Base-by-base conservation (phyloP, 176 grass and related monocot genomes). In the Cocos nucifera region DNA sequence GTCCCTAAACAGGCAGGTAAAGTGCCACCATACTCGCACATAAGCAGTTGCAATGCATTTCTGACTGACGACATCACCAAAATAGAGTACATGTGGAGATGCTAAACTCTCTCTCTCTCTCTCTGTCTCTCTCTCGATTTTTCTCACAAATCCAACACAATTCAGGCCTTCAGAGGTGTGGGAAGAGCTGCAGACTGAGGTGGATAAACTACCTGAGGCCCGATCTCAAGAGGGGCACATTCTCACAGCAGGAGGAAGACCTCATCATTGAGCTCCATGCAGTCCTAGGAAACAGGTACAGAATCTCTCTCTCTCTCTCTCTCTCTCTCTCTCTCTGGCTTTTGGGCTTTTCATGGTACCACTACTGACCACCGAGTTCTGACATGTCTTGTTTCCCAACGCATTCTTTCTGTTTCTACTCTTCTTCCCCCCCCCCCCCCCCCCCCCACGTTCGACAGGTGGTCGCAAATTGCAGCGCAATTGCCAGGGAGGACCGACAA, bases 401-500 rank as follows among this genome's bases (percentile, higher is more conserved):
- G 0, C 35, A 44, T 44, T 44, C 35, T 44, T 35, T 35, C 10
- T 44, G 35, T 44, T 44, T 12, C 35, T 12, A n/a, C 50, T 14
- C 30, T 51, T 20, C 2, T 17, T 27, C 4, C n/a, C 2, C n/a
- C n/a, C n/a, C n/a, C n/a, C n/a, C n/a, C n/a, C n/a, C n/a, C n/a
- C n/a, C n/a, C n/a, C 17, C 32, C 17, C 17, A 15, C 5, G 7
- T 53, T 21, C 25, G 61, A 15, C 61, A 86, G 83, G 59, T 87
- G 84, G 84, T 87, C 84, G 24, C 76, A 87, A 26, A 87, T 87
- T 69, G 75, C 84, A 55, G 77, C 84, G 53, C 72, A 77, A 17
- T 50, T 87, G 67, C 84, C 84, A 58, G 84, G 84, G 54, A 79
- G 82, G 70, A 85, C 82, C 23, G 82, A 85, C 22, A 85, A 85